Base-by-base conservation (phyloP, 768 basidiomycete species). In the Rossbeevera mucosa region DNA sequence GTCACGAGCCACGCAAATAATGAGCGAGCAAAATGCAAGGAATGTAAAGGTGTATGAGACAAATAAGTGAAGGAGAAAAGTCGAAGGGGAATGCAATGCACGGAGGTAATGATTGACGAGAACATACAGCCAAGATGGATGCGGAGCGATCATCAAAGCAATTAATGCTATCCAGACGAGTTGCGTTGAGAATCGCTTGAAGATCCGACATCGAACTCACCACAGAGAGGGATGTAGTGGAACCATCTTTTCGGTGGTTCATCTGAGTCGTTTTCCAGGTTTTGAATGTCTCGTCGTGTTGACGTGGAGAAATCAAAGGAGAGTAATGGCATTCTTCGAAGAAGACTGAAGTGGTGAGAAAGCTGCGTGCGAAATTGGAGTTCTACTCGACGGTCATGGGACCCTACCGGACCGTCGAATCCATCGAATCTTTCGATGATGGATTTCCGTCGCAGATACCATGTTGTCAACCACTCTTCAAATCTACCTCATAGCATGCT, bases 1-100 rank as follows among this genome's bases (percentile, higher is more conserved):
- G 66, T 92, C 87, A 53, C 90, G 80, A 25, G 72, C 78, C 36
- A 88, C 72, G 56, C 85, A 85, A 38, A 86, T 76, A 47, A 88
- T 82, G 57, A 92, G 80, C 14, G 89, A 88, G 7, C 80, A 82
- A 60, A 87, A 78, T 13, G 80, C 78, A 65, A 86, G 68, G 64
- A 91, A 85, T 1, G 82, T 80, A 33, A 92, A 75, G 42, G 78
- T 72, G 62, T 87, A 89, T 18, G 78, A 79, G 51, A 75, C 63
- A n/a, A 76, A 31, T 2, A 89, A 69, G 61, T 91, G 88, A 0
- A 72, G 59, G 12, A 71, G 47, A 58, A 86, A 84, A 31, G 70
- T 62, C 14, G 69, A 42, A 4, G 79, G 73, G 31, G 74, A 69
- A 45, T 80, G 70, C 7, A 82, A 68, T 11, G 79, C 79, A 44